These are phyloP conservation scores for Salix viminalis DNA, from an alignment of 345 rosid genomes.

Conservation along the genomic window DNA sequence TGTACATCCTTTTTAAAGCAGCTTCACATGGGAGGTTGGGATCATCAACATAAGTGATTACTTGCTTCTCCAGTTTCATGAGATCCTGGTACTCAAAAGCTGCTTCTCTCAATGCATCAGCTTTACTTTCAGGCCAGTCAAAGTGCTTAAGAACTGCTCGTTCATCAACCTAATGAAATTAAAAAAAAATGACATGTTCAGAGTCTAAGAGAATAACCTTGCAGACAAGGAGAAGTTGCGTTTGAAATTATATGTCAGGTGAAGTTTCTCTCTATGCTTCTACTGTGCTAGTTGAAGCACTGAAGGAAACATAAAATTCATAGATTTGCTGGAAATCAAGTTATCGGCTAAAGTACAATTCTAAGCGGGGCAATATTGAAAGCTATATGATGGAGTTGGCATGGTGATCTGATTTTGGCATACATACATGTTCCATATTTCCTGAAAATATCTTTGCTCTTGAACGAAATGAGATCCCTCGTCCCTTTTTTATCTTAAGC, in stretches of 20 bases:
- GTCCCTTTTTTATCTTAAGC: background rate
- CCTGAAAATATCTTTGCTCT: background rate
- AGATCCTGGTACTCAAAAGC: conserved; percentile 97
- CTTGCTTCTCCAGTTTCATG: conserved; percentile 75
- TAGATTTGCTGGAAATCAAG: background rate
- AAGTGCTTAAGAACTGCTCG: conserved; percentile 98
- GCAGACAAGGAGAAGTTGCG: background rate
- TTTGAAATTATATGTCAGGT: background rate
- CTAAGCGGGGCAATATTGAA: background rate
- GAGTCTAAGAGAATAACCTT: background rate
- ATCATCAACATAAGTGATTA: conserved; percentile 76
- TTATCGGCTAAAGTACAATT: background rate
- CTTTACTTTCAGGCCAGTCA: conserved; percentile 99
- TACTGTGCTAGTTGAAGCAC: background rate
- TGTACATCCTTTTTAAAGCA: conserved; percentile 90
- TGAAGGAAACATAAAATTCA: background rate
- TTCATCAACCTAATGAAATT: conserved; percentile 74
- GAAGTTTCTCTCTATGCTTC: background rate
- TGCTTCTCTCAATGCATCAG: conserved; percentile 93
- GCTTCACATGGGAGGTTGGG: conserved; percentile 78
- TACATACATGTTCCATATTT: conserved; percentile 5
- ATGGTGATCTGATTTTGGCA: background rate
- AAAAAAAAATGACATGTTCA: background rate
- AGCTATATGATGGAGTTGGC: background rate
- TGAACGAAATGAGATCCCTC: background rate